phyloP scores from a whole-genome alignment of 441 rosid genomes.

The Corymbia citriodora region DNA sequence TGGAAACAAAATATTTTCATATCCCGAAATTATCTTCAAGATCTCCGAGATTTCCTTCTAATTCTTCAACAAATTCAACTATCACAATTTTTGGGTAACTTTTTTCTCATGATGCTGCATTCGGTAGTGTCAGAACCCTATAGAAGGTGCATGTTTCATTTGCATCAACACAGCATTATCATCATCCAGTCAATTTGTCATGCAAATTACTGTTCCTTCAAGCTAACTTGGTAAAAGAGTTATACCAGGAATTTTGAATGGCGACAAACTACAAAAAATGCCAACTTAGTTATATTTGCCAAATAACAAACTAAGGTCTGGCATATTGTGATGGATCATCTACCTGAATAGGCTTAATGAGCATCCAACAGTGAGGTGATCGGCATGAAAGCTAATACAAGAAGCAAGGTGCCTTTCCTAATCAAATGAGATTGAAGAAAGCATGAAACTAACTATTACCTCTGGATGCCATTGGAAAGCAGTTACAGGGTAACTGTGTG shows the following conservation, averaged over 20 bases:
- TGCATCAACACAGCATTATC: neutral
- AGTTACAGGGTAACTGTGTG: slow-evolving; percentile 63
- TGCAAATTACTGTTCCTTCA: neutral
- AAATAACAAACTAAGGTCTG: neutral
- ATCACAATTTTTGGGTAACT: neutral
- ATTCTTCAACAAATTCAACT: neutral
- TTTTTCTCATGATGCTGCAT: neutral
- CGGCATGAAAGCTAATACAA: neutral
- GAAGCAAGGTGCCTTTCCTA: neutral
- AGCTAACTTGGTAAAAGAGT: neutral
- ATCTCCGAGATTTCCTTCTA: no score
- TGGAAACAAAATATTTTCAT: no score
- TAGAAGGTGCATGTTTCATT: neutral
- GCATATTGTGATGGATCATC: neutral
- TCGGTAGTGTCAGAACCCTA: neutral
- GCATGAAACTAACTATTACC: slow-evolving; percentile 27
- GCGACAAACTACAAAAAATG: neutral
- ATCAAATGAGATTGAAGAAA: neutral
- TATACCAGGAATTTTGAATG: neutral
- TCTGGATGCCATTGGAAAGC: slow-evolving; percentile 98
- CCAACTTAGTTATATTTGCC: no score
- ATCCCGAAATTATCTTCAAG: no score
- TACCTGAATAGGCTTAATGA: neutral
- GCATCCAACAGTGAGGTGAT: neutral
- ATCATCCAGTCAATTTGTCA: neutral